Conservation (phyloP, 2,329 filamentous ascomycete species). For the Cladosporium sp. region DNA sequence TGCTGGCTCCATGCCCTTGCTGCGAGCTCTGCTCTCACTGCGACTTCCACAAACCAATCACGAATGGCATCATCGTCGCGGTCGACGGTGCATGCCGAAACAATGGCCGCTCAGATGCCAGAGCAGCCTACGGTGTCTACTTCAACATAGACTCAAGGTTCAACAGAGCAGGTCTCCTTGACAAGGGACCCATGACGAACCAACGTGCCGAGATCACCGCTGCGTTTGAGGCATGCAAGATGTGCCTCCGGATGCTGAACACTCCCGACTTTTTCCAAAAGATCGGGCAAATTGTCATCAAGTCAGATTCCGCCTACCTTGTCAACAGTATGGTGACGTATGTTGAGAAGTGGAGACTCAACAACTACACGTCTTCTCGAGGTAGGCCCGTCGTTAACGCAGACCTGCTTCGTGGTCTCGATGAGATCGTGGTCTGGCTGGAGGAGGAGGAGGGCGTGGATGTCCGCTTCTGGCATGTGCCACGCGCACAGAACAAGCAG, state of each 20-base stretch:
- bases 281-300: slow-evolving; percentile 29
- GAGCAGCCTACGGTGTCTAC: slow-evolving; percentile 30
- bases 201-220: slow-evolving; percentile 28
- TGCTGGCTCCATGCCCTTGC: background rate
- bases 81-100: slow-evolving; percentile 32
- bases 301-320: slow-evolving; percentile 40
- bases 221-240: slow-evolving; percentile 25
- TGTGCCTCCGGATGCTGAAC: slow-evolving; percentile 20
- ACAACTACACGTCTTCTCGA: slow-evolving; percentile 32
- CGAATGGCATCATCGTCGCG: slow-evolving; percentile 33
- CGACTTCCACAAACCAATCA: slow-evolving; percentile 14
- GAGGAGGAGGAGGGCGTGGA: slow-evolving; percentile 24
- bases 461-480: slow-evolving; percentile 37
- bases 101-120: slow-evolving; percentile 26
- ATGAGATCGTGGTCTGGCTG: slow-evolving; percentile 10
- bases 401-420: slow-evolving; percentile 28
- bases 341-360: slow-evolving; percentile 38
- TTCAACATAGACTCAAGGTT: slow-evolving; percentile 9
- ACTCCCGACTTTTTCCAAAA: background rate
- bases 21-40: background rate
- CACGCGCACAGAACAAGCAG: background rate
- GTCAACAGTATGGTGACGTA: slow-evolving; percentile 37
- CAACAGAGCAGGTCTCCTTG: slow-evolving; percentile 22
- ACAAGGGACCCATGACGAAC: slow-evolving; percentile 23
- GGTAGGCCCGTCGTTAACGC: slow-evolving; percentile 32